phyloP scores from a whole-genome alignment of 208 protist genomes.

The Wallacemonas sp. region DNA sequence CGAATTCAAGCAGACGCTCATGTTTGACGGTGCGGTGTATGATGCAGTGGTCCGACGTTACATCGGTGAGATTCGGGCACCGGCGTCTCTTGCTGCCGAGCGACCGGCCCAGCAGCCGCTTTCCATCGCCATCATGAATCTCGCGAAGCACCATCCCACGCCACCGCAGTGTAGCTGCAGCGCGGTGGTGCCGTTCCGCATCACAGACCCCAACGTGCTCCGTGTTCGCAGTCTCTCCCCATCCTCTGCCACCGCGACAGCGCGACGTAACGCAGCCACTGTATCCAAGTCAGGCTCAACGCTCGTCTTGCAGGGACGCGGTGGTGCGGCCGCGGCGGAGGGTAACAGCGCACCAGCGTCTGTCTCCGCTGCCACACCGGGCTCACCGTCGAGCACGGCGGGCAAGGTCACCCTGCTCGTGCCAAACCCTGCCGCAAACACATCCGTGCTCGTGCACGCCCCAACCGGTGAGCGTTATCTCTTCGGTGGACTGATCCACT shows the following conservation, averaged over 20 bases:
- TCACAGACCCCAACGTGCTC: conserved; percentile 62
- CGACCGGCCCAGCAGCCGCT: conserved; percentile 43
- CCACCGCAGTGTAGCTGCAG: conserved; percentile 59
- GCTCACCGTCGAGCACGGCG: conserved; percentile 6
- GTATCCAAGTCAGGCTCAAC: neutral
- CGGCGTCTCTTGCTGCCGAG: conserved; percentile 26
- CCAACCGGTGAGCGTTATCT: conserved; percentile 37
- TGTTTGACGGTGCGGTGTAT: conserved; percentile 82
- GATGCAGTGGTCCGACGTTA: conserved; percentile 63
- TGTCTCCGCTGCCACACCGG: too few species aligned
- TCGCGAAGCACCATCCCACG: conserved; percentile 77
- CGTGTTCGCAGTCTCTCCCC: conserved; percentile 44
- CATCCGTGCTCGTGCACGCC: neutral
- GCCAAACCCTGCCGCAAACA: neutral
- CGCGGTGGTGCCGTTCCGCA: conserved; percentile 53
- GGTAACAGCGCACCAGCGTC: too few species aligned
- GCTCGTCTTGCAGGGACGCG: too few species aligned
- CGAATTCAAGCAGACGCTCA: conserved; percentile 70
- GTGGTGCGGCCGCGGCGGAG: neutral
- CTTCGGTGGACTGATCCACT: conserved; percentile 68
- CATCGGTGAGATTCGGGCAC: conserved; percentile 13
- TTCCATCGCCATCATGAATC: conserved; percentile 51
- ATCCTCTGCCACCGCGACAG: neutral
- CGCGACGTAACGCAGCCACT: neutral
- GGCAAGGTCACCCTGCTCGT: conserved; percentile 13